Evolutionary conservation across 495 filamentous ascomycete genomes (phyloP).

Genomic region (Aspergillus incahuasiensis): DNA sequence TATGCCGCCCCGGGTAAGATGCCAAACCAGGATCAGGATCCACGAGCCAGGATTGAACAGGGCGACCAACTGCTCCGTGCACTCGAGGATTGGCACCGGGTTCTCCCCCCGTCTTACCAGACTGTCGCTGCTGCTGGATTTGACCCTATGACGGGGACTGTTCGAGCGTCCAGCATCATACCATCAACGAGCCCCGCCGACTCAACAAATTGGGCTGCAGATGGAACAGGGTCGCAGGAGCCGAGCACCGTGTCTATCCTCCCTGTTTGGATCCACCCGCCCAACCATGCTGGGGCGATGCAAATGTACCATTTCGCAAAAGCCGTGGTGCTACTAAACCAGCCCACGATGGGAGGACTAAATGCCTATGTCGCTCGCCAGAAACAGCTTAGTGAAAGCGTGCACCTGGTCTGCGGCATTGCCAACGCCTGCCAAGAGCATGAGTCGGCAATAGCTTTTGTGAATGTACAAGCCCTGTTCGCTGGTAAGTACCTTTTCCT

Average conservation of each 20-base stretch:
- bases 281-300: conserved; percentile 21
- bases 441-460: conserved; percentile 8
- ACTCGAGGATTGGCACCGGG: conserved; percentile 24
- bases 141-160: neutral
- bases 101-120: conserved; percentile 18
- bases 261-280: conserved; percentile 25
- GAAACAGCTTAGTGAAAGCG: conserved; percentile 6
- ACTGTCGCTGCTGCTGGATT: conserved; percentile 12
- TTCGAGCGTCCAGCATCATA: neutral
- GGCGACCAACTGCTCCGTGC: conserved; percentile 7
- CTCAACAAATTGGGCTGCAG: neutral
- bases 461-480: conserved; percentile 9
- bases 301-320: conserved; percentile 24
- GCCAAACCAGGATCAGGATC: neutral
- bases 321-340: conserved; percentile 21
- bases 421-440: conserved; percentile 12
- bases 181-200: neutral
- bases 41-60: conserved; percentile 7
- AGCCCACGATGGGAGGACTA: conserved; percentile 21
- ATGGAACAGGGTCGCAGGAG: neutral
- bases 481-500: neutral
- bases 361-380: conserved; percentile 15
- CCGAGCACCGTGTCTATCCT: conserved; percentile 11
- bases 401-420: conserved; percentile 17
- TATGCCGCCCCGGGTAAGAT: conserved; percentile 4